Conservation (phyloP, 176 grass and related monocot genomes). For the Thinopyrum elongatum region DNA sequence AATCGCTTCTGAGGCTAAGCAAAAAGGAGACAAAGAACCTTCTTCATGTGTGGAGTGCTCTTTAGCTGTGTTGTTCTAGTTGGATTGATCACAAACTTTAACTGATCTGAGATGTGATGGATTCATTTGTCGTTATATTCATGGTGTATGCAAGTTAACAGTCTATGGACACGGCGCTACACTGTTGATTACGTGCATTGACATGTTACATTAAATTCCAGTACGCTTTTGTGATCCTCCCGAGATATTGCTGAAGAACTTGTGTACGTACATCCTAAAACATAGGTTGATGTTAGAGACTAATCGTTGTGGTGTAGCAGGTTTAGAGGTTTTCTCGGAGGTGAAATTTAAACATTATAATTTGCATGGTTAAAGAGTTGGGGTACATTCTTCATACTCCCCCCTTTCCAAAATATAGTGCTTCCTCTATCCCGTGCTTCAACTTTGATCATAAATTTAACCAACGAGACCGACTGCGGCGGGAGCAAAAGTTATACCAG, state of each 20-base stretch:
- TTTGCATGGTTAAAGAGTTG: background rate
- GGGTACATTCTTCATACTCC: background rate
- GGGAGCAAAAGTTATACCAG: too few relatives aligned
- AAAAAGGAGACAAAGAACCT: slow-evolving; percentile 21
- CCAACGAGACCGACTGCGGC: too few relatives aligned
- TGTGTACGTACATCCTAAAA: background rate
- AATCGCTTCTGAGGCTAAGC: slow-evolving; percentile 37
- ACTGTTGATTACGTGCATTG: background rate
- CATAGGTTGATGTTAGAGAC: background rate
- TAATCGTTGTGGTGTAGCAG: background rate
- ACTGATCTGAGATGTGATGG: background rate
- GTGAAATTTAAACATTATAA: background rate
- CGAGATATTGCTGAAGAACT: background rate
- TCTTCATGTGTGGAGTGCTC: slow-evolving; percentile 4
- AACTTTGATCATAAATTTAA: too few relatives aligned
- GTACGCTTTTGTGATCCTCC: background rate
- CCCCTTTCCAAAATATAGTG: too few relatives aligned
- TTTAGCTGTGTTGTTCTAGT: slow-evolving; percentile 20
- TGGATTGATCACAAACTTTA: slow-evolving; percentile 26
- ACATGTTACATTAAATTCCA: background rate
- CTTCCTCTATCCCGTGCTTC: too few relatives aligned
- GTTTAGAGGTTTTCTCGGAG: background rate
- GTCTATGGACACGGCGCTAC: background rate
- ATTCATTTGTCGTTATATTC: background rate
- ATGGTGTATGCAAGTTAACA: background rate